Conservation (phyloP, 2,329 filamentous ascomycete genomes). For the Coniella lustricola region DNA sequence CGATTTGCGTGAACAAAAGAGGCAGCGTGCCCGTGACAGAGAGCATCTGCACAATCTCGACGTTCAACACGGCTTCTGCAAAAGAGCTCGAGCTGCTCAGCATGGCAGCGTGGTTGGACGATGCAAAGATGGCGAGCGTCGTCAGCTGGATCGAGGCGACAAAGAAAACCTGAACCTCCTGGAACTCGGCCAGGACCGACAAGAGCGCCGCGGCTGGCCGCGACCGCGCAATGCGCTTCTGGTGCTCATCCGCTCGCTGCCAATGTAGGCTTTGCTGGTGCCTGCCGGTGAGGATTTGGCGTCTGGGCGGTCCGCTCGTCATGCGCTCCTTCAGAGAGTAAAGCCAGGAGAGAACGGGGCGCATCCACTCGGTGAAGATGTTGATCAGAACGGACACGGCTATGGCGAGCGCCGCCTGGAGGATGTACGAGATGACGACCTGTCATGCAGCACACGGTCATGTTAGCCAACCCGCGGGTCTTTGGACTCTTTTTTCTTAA, state of each 20-base stretch:
- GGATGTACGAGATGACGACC: conserved; percentile 13
- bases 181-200: conserved; percentile 20
- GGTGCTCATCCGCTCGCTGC: conserved; percentile 11
- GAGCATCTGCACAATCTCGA: conserved; percentile 15
- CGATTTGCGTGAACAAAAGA: conserved; percentile 19
- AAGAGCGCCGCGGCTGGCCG: conserved; percentile 16
- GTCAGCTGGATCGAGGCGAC: conserved; percentile 20
- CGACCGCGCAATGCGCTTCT: conserved; percentile 12
- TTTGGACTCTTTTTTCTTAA: too few relatives aligned
- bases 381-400: conserved; percentile 12
- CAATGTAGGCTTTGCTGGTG: neutral
- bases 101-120: conserved; percentile 12
- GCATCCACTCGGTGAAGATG: conserved; percentile 8
- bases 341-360: conserved; percentile 6
- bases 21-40: conserved; percentile 15
- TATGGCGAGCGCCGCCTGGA: conserved; percentile 12
- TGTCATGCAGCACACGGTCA: neutral
- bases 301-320: neutral
- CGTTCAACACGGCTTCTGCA: conserved; percentile 17
- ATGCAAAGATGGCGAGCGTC: conserved; percentile 17
- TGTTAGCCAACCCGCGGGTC: neutral
- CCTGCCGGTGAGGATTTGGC: neutral
- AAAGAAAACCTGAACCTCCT: conserved; percentile 22
- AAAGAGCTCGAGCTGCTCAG: conserved; percentile 15
- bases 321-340: conserved; percentile 10